These are phyloP conservation scores for Globisporangium iwayamae DNA, from an alignment of 352 stramenopile genomes.

Conservation along the genomic window DNA sequence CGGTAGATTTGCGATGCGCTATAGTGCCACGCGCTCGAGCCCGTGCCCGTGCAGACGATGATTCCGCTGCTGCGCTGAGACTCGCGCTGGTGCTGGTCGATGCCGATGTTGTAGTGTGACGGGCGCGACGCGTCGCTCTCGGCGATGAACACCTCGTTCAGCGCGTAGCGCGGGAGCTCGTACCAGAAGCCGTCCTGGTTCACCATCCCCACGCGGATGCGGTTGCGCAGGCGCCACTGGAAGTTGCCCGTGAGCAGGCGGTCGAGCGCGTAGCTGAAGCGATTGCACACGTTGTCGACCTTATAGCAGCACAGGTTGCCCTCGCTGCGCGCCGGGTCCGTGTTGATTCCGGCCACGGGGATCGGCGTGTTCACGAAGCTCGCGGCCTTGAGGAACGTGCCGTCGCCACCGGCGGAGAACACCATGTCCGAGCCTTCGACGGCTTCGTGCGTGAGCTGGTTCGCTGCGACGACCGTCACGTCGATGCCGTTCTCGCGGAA, in stretches of 20 bases:
- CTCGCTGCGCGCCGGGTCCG: conserved; percentile 79
- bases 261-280: conserved; percentile 68
- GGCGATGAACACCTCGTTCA: conserved; percentile 90
- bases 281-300: conserved; percentile 73
- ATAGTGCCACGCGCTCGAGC: conserved; percentile 87
- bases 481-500: conserved; percentile 69
- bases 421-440: conserved; percentile 83
- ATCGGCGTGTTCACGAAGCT: conserved; percentile 87
- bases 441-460: conserved; percentile 75
- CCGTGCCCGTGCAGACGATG: conserved; percentile 84
- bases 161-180: conserved; percentile 76
- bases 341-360: conserved; percentile 83
- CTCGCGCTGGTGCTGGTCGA: conserved; percentile 86
- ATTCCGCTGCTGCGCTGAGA: conserved; percentile 86
- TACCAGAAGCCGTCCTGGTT: conserved; percentile 89
- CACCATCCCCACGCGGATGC: conserved; percentile 86
- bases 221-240: conserved; percentile 72
- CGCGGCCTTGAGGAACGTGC: conserved; percentile 84
- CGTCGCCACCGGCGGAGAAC: conserved; percentile 81
- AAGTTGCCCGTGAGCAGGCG: conserved; percentile 72
- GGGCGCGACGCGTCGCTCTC: conserved; percentile 82
- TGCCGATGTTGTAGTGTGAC: conserved; percentile 87
- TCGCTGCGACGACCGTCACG: conserved; percentile 71
- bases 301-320: conserved; percentile 86
- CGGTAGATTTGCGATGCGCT: conserved; percentile 85